phyloP scores from a whole-genome alignment of 1,139 yeast species.

The Candida glucosophila region DNA sequence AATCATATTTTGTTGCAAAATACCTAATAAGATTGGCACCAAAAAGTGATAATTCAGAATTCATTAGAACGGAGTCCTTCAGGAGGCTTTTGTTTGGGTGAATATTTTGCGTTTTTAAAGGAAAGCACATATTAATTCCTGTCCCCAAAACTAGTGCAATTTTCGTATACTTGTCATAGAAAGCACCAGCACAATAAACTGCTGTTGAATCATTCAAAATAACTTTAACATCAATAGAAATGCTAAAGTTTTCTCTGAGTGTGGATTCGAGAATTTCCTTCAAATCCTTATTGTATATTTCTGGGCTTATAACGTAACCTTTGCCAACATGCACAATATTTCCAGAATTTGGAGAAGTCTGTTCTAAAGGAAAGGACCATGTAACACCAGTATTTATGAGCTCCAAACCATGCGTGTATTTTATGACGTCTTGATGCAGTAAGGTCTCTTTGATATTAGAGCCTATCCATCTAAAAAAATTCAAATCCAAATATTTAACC shows the following conservation, averaged over 20 bases:
- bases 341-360: constrained; percentile 37
- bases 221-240: constrained; percentile 23
- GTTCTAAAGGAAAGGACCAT: constrained; percentile 53
- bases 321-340: constrained; percentile 39
- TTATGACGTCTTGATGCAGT: constrained; percentile 16
- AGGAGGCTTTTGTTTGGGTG: constrained; percentile 18
- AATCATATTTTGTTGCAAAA: constrained; percentile 30
- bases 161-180: constrained; percentile 27
- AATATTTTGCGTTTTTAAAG: constrained; percentile 16
- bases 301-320: constrained; percentile 38
- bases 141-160: constrained; percentile 41
- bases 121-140: constrained; percentile 36
- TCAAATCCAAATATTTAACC: constrained; percentile 26
- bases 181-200: constrained; percentile 38
- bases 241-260: constrained; percentile 13
- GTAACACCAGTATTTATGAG: constrained; percentile 38
- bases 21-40: constrained; percentile 24
- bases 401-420: constrained; percentile 4
- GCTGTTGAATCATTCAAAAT: constrained; percentile 39
- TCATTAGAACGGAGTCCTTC: constrained; percentile 19
- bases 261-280: constrained; percentile 30
- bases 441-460: constrained; percentile 24
- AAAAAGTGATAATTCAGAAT: constrained; percentile 34
- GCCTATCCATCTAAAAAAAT: constrained; percentile 36
- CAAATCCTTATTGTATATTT: constrained; percentile 32